Base-by-base conservation (phyloP, 1,139 yeast species). In the Debaryomyces singareniensis region DNA sequence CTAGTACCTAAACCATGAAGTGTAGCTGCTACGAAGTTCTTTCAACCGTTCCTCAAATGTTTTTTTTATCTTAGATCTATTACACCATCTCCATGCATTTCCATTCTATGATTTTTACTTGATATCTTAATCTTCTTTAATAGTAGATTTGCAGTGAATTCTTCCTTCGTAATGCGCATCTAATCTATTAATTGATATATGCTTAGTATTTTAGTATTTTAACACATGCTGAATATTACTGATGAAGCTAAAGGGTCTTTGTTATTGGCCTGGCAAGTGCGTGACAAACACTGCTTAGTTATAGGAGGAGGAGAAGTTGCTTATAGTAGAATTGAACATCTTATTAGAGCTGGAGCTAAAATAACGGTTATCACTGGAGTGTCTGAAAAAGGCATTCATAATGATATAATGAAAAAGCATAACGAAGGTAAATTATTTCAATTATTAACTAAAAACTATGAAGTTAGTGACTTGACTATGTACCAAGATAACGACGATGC, bases 281-380 rank as follows among this genome's bases (percentile, higher is more conserved):
- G 67, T 39, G 58, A 68, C 41, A 74, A 71, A 35, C 83, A 73
- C 42, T 84, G 82, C 15, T 61, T 84, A 15, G 83, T 84, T 2
- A 72, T 84, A 27, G 95, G 95, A 0, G 84, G 81, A 5, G 94
- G 95, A 4, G 86, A 80, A 30, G 95, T 85, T 7, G 95, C 89
- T 0, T 61, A 77, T 11, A 74, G 87, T 23, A 57, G 95, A 34
- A 72, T 84, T 10, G 62, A 69, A 31, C 84, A 81, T 45, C 61
- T 84, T 23, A 55, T 82, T 9, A 69, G 71, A 16, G 91, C 94
- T 1, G 72, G 77, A 39, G 91, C 93, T 4, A 61, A 60, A 31
- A 71, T 84, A 27, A 79, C 87, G 0, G 80, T 84, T 14, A 63
- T 85, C 4, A 68, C 89, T 0, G 80, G 81, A 3, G 53, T 48